These are phyloP conservation scores for Candida vaughaniae DNA, from an alignment of 805 yeast species.

Conservation along the genomic window DNA sequence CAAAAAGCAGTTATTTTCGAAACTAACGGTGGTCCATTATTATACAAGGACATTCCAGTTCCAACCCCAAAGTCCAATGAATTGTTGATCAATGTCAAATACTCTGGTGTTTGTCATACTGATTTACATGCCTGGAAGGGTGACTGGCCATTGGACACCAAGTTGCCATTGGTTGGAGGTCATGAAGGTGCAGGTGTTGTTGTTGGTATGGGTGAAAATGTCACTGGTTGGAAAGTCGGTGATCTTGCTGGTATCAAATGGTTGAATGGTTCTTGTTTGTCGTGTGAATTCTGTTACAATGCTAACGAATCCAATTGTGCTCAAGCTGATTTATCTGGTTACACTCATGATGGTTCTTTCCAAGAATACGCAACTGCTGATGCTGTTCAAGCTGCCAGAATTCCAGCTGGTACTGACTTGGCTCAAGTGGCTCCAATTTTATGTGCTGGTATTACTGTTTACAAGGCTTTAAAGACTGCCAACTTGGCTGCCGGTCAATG, in stretches of 20 bases:
- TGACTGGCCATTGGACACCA: slow-evolving; percentile 46
- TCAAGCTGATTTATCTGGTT: slow-evolving; percentile 68
- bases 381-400: slow-evolving; percentile 61
- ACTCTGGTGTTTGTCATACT: slow-evolving; percentile 48
- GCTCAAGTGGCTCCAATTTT: slow-evolving; percentile 60
- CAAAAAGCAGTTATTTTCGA: slow-evolving; percentile 46
- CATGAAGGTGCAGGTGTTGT: slow-evolving; percentile 52
- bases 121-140: slow-evolving; percentile 50
- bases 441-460: slow-evolving; percentile 69
- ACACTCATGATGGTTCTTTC: slow-evolving; percentile 72
- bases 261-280: slow-evolving; percentile 46
- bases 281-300: slow-evolving; percentile 42
- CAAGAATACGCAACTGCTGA: slow-evolving; percentile 67
- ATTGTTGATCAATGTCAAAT: slow-evolving; percentile 42
- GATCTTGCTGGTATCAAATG: slow-evolving; percentile 46
- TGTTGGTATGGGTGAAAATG: slow-evolving; percentile 42
- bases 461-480: slow-evolving; percentile 66
- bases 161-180: slow-evolving; percentile 48
- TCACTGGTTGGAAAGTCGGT: slow-evolving; percentile 43
- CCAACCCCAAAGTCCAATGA: slow-evolving; percentile 42
- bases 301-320: slow-evolving; percentile 56
- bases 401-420: slow-evolving; percentile 54
- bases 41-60: slow-evolving; percentile 42
- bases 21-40: slow-evolving; percentile 41
- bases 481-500: slow-evolving; percentile 62